These are phyloP conservation scores for Penicillium mononematosum DNA, from an alignment of 495 filamentous ascomycete genomes.

Conservation along the genomic window DNA sequence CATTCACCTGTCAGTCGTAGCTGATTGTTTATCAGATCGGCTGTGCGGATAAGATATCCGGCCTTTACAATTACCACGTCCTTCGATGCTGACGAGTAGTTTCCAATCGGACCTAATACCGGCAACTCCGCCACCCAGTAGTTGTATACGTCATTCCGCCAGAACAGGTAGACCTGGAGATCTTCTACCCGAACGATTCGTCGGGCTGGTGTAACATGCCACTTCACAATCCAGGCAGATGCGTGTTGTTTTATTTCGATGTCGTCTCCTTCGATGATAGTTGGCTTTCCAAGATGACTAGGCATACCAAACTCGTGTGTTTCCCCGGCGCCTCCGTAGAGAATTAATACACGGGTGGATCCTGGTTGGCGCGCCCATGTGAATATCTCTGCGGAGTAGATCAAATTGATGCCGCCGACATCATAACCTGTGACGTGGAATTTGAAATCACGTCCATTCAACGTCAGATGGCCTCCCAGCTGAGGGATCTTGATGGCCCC, in stretches of 20 bases:
- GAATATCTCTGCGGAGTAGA: slow-evolving; percentile 73
- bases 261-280: slow-evolving; percentile 23
- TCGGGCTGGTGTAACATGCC: slow-evolving; percentile 39
- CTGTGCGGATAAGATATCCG: slow-evolving; percentile 63
- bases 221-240: slow-evolving; percentile 50
- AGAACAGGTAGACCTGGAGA: slow-evolving; percentile 52
- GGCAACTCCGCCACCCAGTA: slow-evolving; percentile 60
- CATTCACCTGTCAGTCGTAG: slow-evolving; percentile 61
- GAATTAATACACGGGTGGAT: slow-evolving; percentile 53
- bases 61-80: slow-evolving; percentile 56
- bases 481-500: slow-evolving; percentile 60
- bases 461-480: slow-evolving; percentile 53
- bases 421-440: slow-evolving; percentile 68
- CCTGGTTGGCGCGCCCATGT: slow-evolving; percentile 56
- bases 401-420: slow-evolving; percentile 52
- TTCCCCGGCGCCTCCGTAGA: slow-evolving; percentile 66
- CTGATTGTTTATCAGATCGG: slow-evolving; percentile 39
- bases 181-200: slow-evolving; percentile 47
- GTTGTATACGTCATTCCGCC: slow-evolving; percentile 61
- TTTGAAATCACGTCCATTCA: slow-evolving; percentile 69
- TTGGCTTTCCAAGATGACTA: slow-evolving; percentile 22
- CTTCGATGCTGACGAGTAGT: slow-evolving; percentile 25
- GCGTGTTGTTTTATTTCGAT: slow-evolving; percentile 33
- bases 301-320: slow-evolving; percentile 59
- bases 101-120: slow-evolving; percentile 23